Evolutionary conservation across 805 yeast species (phyloP), one percentile per base, ranked within the genome.

Genomic region (Clavispora vitiphila): DNA sequence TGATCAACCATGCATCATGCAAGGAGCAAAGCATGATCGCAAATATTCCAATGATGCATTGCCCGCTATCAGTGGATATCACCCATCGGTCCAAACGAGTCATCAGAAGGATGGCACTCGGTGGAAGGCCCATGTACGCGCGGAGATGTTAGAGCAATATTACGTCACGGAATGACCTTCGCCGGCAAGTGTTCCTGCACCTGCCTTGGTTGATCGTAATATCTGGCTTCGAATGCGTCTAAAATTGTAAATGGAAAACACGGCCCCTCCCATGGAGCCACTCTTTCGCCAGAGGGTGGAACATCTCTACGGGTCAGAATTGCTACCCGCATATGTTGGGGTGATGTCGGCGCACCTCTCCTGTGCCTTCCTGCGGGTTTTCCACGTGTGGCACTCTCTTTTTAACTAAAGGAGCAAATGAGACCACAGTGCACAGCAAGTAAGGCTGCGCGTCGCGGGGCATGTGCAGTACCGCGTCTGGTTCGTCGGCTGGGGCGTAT

Each of bases 81-180:
- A 16, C 32, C 32, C 32, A 29, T 29, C 32, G 32, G 32, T n/a
- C 32, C 32, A 15, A 29, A 29, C 32, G 20, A 6, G 20, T 9
- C 32, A n/a, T 16, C 7, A 15, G 32, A 16, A 9, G 30, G 30
- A 15, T 9, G 12, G 8, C 14, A 8, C 14, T 5, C 10, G n/a
- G 9, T 7, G 8, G 32, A 15, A 26, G 14, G 8, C 9, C 5
- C 9, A 26, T n/a, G 30, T 26, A 26, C 2, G 30, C 16, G 8
- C 30, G 30, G 30, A 15, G 30, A n/a, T 5, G n/a, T n/a, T 26
- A 8, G 25, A 36, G 39, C 39, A 37, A 37, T 23, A 27, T 37
- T 27, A 37, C 39, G 39, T 37, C 39, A 37, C 24, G 35, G 34
- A 27, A 29, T 37, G 26, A 36, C 34, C 14, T 12, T 18, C 15